Evolutionary conservation across 2,329 filamentous ascomycete genomes (phyloP).

Genomic region (Alternaria angustiovoidea): DNA sequence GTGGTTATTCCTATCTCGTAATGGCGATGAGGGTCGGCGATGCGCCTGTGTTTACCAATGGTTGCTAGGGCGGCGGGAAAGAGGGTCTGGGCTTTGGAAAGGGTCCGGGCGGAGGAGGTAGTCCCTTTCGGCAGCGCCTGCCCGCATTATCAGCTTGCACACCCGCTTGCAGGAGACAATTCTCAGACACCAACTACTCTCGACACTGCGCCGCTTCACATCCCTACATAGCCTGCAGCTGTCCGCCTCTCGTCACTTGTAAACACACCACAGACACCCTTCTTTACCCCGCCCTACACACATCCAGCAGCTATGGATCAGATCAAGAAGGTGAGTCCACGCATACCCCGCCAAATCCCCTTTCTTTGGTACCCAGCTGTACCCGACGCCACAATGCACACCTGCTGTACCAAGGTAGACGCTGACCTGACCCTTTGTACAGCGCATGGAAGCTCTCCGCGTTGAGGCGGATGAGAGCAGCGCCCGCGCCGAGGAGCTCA

Average conservation of each 20-base stretch:
- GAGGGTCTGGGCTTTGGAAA: constrained; percentile 22
- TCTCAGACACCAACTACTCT: constrained; percentile 36
- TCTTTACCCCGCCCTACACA: constrained; percentile 9
- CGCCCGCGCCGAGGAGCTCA: constrained; percentile 84
- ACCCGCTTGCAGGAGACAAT: constrained; percentile 23
- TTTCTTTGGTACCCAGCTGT: constrained; percentile 24
- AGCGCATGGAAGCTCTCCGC: constrained; percentile 97
- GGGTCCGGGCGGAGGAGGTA: constrained; percentile 23
- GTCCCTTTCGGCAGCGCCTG: constrained; percentile 30
- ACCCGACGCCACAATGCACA: constrained; percentile 14
- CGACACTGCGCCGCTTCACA: constrained; percentile 11
- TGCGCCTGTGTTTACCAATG: constrained; percentile 36
- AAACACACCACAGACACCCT: constrained; percentile 12
- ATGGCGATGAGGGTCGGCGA: constrained; percentile 6
- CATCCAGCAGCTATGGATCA: constrained; percentile 71
- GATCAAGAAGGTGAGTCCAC: constrained; percentile 81
- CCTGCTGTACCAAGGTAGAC: constrained; percentile 5
- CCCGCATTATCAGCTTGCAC: constrained; percentile 41
- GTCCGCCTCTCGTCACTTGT: constrained; percentile 8
- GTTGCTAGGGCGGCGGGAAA: constrained; percentile 34
- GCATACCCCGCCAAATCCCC: constrained; percentile 47
- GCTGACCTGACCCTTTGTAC: constrained; percentile 36
- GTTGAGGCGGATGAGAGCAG: constrained; percentile 88
- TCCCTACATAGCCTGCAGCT: constrained; percentile 16
- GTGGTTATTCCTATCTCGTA: constrained; percentile 15